Conservation (phyloP, 1,139 yeast species). For the Suzukiozyma palmioleophila region DNA sequence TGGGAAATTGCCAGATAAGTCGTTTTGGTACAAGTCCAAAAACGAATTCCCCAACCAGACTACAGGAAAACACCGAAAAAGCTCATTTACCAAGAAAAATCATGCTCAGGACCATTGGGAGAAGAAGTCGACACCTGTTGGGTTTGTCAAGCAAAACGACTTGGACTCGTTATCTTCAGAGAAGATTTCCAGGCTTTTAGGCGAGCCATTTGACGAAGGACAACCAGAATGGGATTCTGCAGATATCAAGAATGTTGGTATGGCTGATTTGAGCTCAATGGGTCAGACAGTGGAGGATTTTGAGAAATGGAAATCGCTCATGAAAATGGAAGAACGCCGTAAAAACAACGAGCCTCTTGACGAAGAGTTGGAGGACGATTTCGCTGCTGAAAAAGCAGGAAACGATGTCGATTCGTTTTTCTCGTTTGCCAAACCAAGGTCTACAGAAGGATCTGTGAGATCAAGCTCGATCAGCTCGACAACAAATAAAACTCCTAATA, state of each 20-base stretch:
- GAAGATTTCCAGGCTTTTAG: slow-evolving; percentile 29
- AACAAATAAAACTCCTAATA: slow-evolving; percentile 5
- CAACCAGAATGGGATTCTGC: slow-evolving; percentile 52
- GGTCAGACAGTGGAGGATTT: slow-evolving; percentile 67
- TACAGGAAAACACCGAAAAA: slow-evolving; percentile 5
- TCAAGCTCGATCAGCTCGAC: slow-evolving; percentile 10
- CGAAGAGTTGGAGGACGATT: slow-evolving; percentile 16
- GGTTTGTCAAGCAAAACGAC: slow-evolving; percentile 19
- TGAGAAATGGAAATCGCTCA: slow-evolving; percentile 63
- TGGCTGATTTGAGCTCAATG: slow-evolving; percentile 29
- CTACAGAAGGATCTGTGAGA: slow-evolving; percentile 10
- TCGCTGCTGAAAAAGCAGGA: slow-evolving; percentile 21
- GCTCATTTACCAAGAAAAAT: slow-evolving; percentile 1
- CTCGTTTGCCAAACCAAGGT: slow-evolving; percentile 37
- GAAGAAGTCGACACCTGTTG: slow-evolving; percentile 19
- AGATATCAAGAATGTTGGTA: slow-evolving; percentile 26
- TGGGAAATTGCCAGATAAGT: slow-evolving; percentile 34
- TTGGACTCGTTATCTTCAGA: slow-evolving; percentile 26
- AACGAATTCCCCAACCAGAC: slow-evolving; percentile 8
- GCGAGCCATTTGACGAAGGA: slow-evolving; percentile 39
- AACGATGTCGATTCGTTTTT: slow-evolving; percentile 53
- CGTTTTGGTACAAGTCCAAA: slow-evolving; percentile 34
- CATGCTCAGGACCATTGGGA: slow-evolving; percentile 26
- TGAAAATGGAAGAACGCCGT: slow-evolving; percentile 53
- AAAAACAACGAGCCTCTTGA: slow-evolving; percentile 44